Conservation (phyloP, 331 rosid species). For the Arachis monticola region DNA sequence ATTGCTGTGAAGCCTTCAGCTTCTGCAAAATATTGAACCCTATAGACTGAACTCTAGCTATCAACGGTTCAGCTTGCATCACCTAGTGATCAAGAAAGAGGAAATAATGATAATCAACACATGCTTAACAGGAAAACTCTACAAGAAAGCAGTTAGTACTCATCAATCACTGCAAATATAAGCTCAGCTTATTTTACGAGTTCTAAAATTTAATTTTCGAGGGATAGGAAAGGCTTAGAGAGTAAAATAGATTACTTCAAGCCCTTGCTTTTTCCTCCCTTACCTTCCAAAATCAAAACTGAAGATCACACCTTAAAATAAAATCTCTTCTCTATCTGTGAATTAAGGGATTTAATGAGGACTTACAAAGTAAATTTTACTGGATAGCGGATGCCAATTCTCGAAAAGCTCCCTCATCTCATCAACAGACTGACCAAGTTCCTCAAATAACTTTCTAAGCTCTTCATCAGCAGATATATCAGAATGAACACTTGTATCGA, state of each 20-base stretch:
- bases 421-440: constrained; percentile 56
- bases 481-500: constrained; percentile 59
- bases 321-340: constrained; percentile 4
- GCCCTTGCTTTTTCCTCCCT: too few species aligned
- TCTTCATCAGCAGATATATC: constrained; percentile 63
- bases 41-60: constrained; percentile 52
- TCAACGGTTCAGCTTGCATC: constrained; percentile 59
- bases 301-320: constrained; percentile 7
- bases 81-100: constrained; percentile 56
- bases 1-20: constrained; percentile 53
- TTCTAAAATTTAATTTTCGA: too few species aligned
- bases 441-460: constrained; percentile 56
- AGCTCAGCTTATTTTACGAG: background rate
- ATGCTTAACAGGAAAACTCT: background rate
- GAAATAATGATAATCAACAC: constrained; percentile 34
- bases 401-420: constrained; percentile 65
- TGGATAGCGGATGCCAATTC: constrained; percentile 70
- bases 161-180: constrained; percentile 4
- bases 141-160: too few species aligned
- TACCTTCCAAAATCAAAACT: background rate
- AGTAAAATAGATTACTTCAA: too few species aligned
- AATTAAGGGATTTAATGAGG: constrained; percentile 2
- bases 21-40: constrained; percentile 53
- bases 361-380: constrained; percentile 84
- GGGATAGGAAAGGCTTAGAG: too few species aligned